phyloP scores from a whole-genome alignment of 169 alveolate genomes.

The Perkinsus chesapeaki region DNA sequence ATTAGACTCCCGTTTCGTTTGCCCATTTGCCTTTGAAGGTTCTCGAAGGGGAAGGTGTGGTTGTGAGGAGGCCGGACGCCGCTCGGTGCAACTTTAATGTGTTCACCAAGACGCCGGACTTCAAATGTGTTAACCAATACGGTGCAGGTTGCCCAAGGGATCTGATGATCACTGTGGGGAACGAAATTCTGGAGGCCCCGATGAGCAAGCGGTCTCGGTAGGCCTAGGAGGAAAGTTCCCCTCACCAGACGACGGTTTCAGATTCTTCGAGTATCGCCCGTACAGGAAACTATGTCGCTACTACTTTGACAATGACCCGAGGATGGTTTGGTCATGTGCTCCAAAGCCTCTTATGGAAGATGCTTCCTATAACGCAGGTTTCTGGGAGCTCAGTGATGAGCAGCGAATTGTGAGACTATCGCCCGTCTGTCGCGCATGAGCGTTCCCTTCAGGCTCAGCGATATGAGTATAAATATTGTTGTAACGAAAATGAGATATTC shows the following conservation, averaged over 20 bases:
- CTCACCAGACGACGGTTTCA: neutral
- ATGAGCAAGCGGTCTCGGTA: conserved; percentile 15
- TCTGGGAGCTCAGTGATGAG: conserved; percentile 9
- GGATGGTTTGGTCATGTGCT: conserved; percentile 5
- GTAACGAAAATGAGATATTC: neutral
- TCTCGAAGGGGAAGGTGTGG: conserved; percentile 7
- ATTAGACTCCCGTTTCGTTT: neutral
- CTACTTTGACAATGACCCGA: conserved; percentile 13
- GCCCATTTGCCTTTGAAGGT: neutral
- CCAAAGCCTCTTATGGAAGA: conserved; percentile 10
- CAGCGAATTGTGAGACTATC: neutral
- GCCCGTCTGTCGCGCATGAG: too few relatives aligned
- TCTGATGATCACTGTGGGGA: conserved; percentile 9
- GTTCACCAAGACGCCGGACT: conserved; percentile 9
- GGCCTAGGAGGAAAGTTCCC: neutral
- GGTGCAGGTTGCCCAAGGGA: conserved; percentile 11
- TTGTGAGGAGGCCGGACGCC: conserved; percentile 11
- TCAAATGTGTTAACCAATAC: conserved; percentile 12
- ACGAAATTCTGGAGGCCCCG: conserved; percentile 12
- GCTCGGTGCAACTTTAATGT: neutral
- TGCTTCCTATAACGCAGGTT: conserved; percentile 1
- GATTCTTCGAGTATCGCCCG: conserved; percentile 10
- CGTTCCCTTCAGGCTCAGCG: neutral
- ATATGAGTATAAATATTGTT: neutral
- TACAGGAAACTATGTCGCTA: conserved; percentile 5